Evolutionary conservation across 352 stramenopile species (phyloP).

Genomic region (Blastocystis sp.): DNA sequence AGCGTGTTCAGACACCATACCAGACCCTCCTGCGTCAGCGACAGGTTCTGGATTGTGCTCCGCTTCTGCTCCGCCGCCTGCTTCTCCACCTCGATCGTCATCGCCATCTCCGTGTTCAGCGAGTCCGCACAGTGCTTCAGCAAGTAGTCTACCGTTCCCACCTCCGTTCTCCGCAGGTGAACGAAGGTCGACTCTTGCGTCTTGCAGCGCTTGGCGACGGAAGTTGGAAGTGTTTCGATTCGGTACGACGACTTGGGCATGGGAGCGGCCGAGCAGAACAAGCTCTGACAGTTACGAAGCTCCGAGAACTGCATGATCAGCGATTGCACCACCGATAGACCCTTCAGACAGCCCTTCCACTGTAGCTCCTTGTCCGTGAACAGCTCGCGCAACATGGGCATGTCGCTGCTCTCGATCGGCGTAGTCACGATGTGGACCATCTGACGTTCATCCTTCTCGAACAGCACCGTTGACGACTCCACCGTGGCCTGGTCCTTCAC

Average conservation of each 20-base stretch:
- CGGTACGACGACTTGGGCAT: not conserved
- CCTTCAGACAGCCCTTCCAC: not conserved
- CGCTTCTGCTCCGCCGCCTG: not conserved
- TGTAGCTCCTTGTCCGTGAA: not conserved
- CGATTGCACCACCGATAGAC: not conserved
- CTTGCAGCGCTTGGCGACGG: not conserved
- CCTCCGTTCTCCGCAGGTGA: not conserved
- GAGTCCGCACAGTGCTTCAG: not conserved
- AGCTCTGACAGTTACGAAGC: not conserved
- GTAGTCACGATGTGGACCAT: not conserved
- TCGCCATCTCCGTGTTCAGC: not conserved
- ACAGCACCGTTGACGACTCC: not conserved
- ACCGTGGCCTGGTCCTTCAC: not conserved
- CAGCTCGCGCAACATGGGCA: not conserved
- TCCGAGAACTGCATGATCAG: not conserved
- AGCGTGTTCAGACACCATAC: not conserved
- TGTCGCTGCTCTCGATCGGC: not conserved
- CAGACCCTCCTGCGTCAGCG: not conserved
- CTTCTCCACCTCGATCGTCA: not conserved
- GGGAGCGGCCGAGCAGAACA: not conserved
- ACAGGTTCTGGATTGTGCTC: not conserved
- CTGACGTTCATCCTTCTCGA: not conserved
- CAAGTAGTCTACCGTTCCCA: not conserved
- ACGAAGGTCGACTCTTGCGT: not conserved
- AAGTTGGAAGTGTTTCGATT: not conserved